Conservation (phyloP, 305 asterid species). For the Solanum hybrid region DNA sequence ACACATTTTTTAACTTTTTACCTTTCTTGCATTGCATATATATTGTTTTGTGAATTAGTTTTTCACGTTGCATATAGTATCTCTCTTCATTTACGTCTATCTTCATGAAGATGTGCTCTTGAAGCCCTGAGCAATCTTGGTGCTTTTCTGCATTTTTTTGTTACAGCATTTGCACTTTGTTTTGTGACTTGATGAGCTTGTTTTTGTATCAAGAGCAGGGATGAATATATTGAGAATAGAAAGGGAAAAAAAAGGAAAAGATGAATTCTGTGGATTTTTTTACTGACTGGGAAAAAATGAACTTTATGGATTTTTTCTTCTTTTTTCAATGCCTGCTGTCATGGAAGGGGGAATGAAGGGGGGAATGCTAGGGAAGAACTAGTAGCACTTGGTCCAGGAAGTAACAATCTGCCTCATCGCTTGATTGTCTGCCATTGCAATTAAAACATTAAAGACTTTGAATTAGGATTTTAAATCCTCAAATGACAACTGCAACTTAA, state of each 20-base stretch:
- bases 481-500: not conserved
- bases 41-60: not conserved
- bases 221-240: not conserved
- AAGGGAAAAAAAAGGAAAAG: not conserved
- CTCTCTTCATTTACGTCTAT: not conserved
- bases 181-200: not conserved
- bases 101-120: not conserved
- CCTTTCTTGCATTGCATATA: not conserved
- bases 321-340: not conserved
- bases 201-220: not conserved
- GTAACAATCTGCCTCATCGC: not conserved
- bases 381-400: not conserved
- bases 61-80: not conserved
- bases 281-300: not conserved
- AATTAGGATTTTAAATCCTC: not conserved
- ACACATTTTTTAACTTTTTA: not conserved
- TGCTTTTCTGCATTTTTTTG: not conserved
- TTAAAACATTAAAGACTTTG: not conserved
- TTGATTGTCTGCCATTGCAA: not conserved
- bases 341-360: not conserved
- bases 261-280: not conserved
- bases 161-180: not conserved
- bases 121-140: not conserved
- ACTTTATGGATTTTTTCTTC: not conserved
- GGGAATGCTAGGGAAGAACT: not conserved